Evolutionary conservation across 2,329 filamentous ascomycete species (phyloP), one percentile per base, ranked within the genome.

Genomic region (Metarhizium anisopliae): DNA sequence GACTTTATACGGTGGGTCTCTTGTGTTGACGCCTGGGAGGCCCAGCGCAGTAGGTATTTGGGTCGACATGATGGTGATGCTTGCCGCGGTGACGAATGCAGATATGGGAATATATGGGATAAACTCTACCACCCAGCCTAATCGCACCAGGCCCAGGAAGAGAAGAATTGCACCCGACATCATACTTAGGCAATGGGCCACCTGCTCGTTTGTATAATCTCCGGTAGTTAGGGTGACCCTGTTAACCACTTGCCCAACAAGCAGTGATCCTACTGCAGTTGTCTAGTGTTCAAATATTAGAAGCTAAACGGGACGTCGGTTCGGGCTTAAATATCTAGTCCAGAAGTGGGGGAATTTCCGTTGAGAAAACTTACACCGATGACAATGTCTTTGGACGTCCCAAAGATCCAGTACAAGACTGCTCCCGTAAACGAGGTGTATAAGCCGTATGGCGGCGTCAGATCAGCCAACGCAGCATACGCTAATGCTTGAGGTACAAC

Each of bases 341-440:
- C 42, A 18, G 38, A 29, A n/a, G n/a, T 38, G 52, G 32, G 5
- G 18, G 30, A 30, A 13, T 3, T 18, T 36, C 25, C 25, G 3
- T 25, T 35, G 13, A n/a, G 16, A 10, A 18, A 38, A 61, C 73
- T 43, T 68, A 77, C 75, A 30, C 88, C 88, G 56, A 92, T 91
- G 10, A 88, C 90, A 66, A 93, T 91, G 67, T 93, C 89, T 65
- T 91, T 92, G 7, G 89, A 92, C 0, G 88, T 92, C 40, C 87
- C 89, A 66, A 92, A 92, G 56, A 90, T 81, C 87, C 88, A 92
- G 72, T 93, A 93, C 53, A 90, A 77, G 53, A 90, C 72, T 36
- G 89, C 87, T 52, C 89, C 89, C 68, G 90, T 87, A 65, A 93
- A 93, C 0, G 88, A 91, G 0, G 89, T 89, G 70, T 93, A 93